These are phyloP conservation scores for Pneumocystis carinii DNA, from an alignment of 1,139 yeast genomes.

Conservation along the genomic window DNA sequence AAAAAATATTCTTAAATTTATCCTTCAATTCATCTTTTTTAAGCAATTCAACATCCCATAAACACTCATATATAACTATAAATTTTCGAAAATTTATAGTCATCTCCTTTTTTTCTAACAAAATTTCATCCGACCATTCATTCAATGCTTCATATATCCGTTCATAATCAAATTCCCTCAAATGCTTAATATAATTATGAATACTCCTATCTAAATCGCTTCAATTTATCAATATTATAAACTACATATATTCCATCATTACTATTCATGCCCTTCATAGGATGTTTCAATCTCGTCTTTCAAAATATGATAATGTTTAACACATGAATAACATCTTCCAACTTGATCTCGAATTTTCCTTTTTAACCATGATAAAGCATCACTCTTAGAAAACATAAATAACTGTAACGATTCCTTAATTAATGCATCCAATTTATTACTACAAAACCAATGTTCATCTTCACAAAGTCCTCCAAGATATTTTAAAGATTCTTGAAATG, in stretches of 20 bases:
- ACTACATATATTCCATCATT: background rate
- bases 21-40: constrained; percentile 7
- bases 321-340: constrained; percentile 15
- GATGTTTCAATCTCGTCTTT: constrained; percentile 8
- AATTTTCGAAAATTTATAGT: constrained; percentile 15
- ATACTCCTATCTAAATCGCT: constrained; percentile 10
- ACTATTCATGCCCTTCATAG: constrained; percentile 7
- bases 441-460: constrained; percentile 12
- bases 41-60: constrained; percentile 18
- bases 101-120: constrained; percentile 10
- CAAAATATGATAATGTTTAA: constrained; percentile 14
- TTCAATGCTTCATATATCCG: constrained; percentile 14
- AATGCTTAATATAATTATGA: constrained; percentile 14
- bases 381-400: constrained; percentile 14
- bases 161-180: constrained; percentile 16
- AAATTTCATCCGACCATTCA: constrained; percentile 9
- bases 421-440: constrained; percentile 4
- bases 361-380: constrained; percentile 15
- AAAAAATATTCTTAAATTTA: constrained; percentile 17
- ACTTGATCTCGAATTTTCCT: constrained; percentile 13
- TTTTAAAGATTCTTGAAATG: constrained; percentile 4
- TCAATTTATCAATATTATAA: constrained; percentile 9
- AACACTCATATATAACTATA: constrained; percentile 17
- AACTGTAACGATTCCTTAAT: constrained; percentile 12
- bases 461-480: constrained; percentile 11